Evolutionary conservation across 345 rosid species (phyloP).

Genomic region (Cardamine chenopodiifolia): DNA sequence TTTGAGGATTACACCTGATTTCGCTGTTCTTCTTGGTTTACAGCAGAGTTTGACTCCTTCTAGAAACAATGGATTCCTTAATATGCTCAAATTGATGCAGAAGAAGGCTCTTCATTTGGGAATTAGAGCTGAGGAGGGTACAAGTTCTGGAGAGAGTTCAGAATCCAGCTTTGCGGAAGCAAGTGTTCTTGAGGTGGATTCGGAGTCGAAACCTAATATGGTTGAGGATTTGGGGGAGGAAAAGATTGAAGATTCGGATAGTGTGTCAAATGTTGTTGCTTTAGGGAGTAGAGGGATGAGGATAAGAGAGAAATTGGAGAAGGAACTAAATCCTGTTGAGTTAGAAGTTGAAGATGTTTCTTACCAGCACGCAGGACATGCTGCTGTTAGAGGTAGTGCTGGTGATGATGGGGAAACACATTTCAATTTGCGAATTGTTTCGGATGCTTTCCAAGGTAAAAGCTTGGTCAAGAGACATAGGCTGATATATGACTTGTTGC

Average conservation of each 20-base stretch:
- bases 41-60: slow-evolving; percentile 87
- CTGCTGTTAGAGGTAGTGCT: slow-evolving; percentile 36
- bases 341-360: slow-evolving; percentile 76
- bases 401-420: slow-evolving; percentile 44
- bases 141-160: slow-evolving; percentile 21
- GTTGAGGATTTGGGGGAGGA: slow-evolving; percentile 1
- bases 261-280: slow-evolving; percentile 20
- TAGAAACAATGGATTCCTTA: slow-evolving; percentile 88
- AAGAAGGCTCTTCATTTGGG: slow-evolving; percentile 68
- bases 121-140: slow-evolving; percentile 46
- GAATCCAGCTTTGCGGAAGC: slow-evolving; percentile 26
- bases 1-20: slow-evolving; percentile 76
- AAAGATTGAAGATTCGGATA: slow-evolving; percentile 19
- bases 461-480: slow-evolving; percentile 48
- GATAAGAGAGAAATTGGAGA: slow-evolving; percentile 70
- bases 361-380: slow-evolving; percentile 73
- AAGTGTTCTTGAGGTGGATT: slow-evolving; percentile 28
- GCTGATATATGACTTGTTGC: slow-evolving; percentile 34
- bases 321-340: slow-evolving; percentile 64
- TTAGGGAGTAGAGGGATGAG: slow-evolving; percentile 82
- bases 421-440: slow-evolving; percentile 41
- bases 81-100: slow-evolving; percentile 93
- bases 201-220: not conserved
- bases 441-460: slow-evolving; percentile 42
- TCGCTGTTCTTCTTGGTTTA: slow-evolving; percentile 73